phyloP scores from a whole-genome alignment of 495 filamentous ascomycete species.

The Haplographium delicatum region DNA sequence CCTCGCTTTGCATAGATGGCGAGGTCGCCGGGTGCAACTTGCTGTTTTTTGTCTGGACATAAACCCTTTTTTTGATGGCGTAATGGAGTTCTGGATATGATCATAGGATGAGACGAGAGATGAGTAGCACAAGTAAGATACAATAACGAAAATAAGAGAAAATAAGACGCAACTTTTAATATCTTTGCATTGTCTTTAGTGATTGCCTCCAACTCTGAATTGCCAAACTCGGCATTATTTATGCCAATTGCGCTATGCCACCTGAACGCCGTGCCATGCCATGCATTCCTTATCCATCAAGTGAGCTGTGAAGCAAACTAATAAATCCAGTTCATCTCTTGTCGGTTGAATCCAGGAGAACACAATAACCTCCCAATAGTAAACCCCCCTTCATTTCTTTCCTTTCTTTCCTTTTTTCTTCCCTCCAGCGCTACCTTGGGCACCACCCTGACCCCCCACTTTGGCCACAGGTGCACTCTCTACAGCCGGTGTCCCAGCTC shows the following conservation, averaged over 20 bases:
- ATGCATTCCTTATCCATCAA: too few relatives aligned
- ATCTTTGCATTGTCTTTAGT: too few relatives aligned
- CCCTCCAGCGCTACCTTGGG: conserved; percentile 28
- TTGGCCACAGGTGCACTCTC: neutral
- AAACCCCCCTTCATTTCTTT: conserved; percentile 37
- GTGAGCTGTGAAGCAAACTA: neutral
- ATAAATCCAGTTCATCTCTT: neutral
- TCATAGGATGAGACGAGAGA: conserved; percentile 15
- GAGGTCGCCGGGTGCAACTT: conserved; percentile 24
- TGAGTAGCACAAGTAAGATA: conserved; percentile 17
- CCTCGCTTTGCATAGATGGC: conserved; percentile 26
- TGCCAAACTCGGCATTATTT: too few relatives aligned
- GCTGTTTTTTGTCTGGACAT: conserved; percentile 8
- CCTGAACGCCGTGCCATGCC: neutral
- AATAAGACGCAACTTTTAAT: too few relatives aligned
- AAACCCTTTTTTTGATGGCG: conserved; percentile 14
- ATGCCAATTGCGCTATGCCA: neutral
- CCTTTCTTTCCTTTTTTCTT: conserved; percentile 54
- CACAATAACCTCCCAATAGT: conserved; percentile 2
- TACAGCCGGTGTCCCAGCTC: conserved; percentile 20
- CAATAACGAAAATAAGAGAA: neutral
- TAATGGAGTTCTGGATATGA: conserved; percentile 16
- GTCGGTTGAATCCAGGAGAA: too few relatives aligned
- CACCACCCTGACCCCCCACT: neutral
- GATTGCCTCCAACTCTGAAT: too few relatives aligned